Evolutionary conservation across 2,329 filamentous ascomycete genomes (phyloP).

Genomic region (Sporothrix phasma): DNA sequence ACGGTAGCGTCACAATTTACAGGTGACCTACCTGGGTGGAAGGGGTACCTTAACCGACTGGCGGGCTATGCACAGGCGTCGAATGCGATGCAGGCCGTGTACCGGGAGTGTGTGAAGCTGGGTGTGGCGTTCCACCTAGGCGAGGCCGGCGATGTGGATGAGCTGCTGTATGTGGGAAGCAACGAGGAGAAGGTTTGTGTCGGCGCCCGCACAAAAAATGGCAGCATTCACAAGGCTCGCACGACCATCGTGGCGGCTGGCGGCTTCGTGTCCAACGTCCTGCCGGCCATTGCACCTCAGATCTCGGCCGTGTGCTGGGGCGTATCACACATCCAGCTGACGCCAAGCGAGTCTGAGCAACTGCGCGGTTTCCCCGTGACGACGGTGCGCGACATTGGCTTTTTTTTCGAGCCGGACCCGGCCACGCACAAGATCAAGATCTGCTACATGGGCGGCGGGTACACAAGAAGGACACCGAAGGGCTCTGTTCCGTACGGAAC

Average conservation of each 20-base stretch:
- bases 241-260: slow-evolving; percentile 21
- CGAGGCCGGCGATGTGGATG: slow-evolving; percentile 22
- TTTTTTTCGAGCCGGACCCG: slow-evolving; percentile 31
- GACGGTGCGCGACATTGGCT: slow-evolving; percentile 51
- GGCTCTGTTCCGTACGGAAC: slow-evolving; percentile 29
- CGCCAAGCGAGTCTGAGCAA: slow-evolving; percentile 40
- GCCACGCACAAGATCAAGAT: slow-evolving; percentile 49
- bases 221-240: neutral
- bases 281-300: slow-evolving; percentile 39
- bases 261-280: slow-evolving; percentile 26
- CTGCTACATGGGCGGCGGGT: slow-evolving; percentile 49
- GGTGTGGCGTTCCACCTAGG: slow-evolving; percentile 31
- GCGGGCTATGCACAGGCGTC: slow-evolving; percentile 48
- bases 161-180: slow-evolving; percentile 29
- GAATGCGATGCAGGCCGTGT: slow-evolving; percentile 39
- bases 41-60: slow-evolving; percentile 48
- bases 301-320: slow-evolving; percentile 49
- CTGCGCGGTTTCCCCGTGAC: slow-evolving; percentile 51
- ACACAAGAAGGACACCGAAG: slow-evolving; percentile 28
- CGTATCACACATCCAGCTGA: slow-evolving; percentile 50
- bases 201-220: slow-evolving; percentile 22
- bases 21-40: slow-evolving; percentile 42
- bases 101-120: slow-evolving; percentile 29
- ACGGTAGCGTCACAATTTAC: slow-evolving; percentile 36
- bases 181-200: slow-evolving; percentile 16